Base-by-base conservation (phyloP, 2,329 filamentous ascomycete genomes). In the Penicillium sp. region DNA sequence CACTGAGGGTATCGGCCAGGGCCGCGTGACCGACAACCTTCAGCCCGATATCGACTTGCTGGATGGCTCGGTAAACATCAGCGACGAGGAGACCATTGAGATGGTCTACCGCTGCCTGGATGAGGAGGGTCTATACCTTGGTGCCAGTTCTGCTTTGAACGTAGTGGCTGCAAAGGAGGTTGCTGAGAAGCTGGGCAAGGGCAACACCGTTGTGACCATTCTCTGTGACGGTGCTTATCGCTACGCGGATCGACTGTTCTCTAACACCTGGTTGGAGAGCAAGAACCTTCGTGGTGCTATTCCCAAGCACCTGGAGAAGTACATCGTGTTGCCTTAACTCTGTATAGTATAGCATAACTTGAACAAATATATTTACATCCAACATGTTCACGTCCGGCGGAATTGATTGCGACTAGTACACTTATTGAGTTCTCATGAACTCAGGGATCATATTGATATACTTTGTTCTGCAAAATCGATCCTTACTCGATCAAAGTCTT, bases 81-180 rank as follows among this genome's bases (percentile, higher is more conserved):
- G 85, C 57, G 94, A 99, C 70, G 91, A 94, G 78, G 92, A 96
- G 83, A 95, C 87, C 67, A 93, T 99, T 64, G 90, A 90, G 75
- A 97, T 97, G 94, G 91, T 99, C 41, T 99, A 97, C 78, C 81
- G 93, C 61, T 96, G 93, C 70, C 79, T 99, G 59, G 92, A 97
- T 67, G 91, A 97, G 76, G 94, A 99, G 72, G 94, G 94, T 2
- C 77, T 99, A 47, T 99, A 99, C 73, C 81, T 99, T 2, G 94
- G 94, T 59, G 94, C 94, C 35, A 96, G 91, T 76, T 96, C 90
- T 23, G 89, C 90, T 55, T 79, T 99, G 67, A 99, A 99, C 70
- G 94, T 99, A 13, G 94, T 93, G 7, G 94, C 94, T 1, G 94
- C 94, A 14, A 91, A 93, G 77, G 90, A 97, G 76, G 88, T 97